These are phyloP conservation scores for Castanospermum australe DNA, from an alignment of 306 rosid species.

Conservation along the genomic window DNA sequence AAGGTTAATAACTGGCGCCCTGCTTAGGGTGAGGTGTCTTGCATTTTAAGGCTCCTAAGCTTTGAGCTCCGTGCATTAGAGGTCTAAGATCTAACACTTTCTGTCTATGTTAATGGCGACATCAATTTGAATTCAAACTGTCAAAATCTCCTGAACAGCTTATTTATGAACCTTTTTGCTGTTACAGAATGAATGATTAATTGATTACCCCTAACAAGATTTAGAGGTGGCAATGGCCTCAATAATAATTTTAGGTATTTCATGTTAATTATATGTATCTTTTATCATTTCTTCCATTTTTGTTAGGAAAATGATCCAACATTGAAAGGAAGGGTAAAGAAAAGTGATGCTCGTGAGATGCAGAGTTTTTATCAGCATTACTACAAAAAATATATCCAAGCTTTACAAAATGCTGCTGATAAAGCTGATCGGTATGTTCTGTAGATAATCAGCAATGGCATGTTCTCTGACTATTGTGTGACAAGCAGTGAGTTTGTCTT, in stretches of 20 bases:
- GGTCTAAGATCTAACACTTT: background rate
- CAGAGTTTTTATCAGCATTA: constrained; percentile 96
- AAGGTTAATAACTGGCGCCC: background rate
- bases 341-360: constrained; percentile 99
- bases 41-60: background rate
- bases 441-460: background rate
- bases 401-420: constrained; percentile 89
- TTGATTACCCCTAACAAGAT: background rate
- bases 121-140: background rate
- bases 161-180: background rate
- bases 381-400: constrained; percentile 96
- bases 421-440: constrained; percentile 89
- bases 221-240: background rate
- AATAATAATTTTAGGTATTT: background rate
- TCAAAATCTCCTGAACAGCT: background rate
- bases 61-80: background rate
- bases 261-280: constrained; percentile 1
- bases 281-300: constrained; percentile 1
- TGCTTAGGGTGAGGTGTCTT: background rate
- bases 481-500: constrained; percentile 14
- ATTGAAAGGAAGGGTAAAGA: constrained; percentile 87
- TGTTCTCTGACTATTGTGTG: constrained; percentile 16
- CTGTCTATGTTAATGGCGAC: background rate
- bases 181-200: background rate
- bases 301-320: constrained; percentile 96